Percentiles rank a stretch among this genome's conserved stretches.
Conservation (phyloP, 768 basidiomycete species). For the Cyathus striatus region DNA sequence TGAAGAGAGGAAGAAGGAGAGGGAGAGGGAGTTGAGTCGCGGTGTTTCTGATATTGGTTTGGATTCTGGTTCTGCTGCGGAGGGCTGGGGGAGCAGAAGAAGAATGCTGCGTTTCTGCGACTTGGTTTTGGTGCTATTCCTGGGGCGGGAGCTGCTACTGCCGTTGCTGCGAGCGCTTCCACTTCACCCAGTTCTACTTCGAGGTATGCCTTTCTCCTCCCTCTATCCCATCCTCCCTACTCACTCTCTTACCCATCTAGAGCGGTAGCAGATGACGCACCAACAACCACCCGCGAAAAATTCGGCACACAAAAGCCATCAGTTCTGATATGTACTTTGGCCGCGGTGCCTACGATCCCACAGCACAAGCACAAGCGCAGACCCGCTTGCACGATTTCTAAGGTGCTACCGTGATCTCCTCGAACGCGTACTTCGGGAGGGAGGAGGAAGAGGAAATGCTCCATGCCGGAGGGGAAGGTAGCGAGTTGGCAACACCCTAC, state of each 20-base stretch:
- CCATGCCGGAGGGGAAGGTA: slow-evolving; percentile 26
- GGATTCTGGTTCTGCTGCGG: too few relatives aligned
- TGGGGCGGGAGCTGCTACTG: slow-evolving; percentile 47
- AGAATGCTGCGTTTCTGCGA: slow-evolving; percentile 52
- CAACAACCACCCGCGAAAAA: slow-evolving; percentile 81
- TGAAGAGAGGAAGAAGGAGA: slow-evolving; percentile 45
- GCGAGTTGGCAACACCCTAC: too few relatives aligned
- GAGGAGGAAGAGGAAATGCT: slow-evolving; percentile 69
- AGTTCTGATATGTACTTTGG: slow-evolving; percentile 98
- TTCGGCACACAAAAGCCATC: slow-evolving; percentile 90
- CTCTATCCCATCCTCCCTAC: neutral
- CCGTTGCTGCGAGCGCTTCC: slow-evolving; percentile 33
- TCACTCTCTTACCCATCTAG: slow-evolving; percentile 4
- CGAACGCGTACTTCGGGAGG: slow-evolving; percentile 93
- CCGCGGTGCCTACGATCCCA: slow-evolving; percentile 80
- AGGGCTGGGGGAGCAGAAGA: slow-evolving; percentile 20
- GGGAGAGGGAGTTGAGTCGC: too few relatives aligned
- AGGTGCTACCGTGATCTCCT: slow-evolving; percentile 91
- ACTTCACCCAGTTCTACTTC: too few relatives aligned
- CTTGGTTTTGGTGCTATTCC: slow-evolving; percentile 86
- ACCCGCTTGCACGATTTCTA: slow-evolving; percentile 78
- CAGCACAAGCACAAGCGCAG: slow-evolving; percentile 69
- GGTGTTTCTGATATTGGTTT: too few relatives aligned
- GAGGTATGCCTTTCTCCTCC: slow-evolving; percentile 27
- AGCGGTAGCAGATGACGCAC: slow-evolving; percentile 49